These are phyloP conservation scores for Jaminaea rosea DNA, from an alignment of 1,284 basidiomycete species.

Conservation along the genomic window DNA sequence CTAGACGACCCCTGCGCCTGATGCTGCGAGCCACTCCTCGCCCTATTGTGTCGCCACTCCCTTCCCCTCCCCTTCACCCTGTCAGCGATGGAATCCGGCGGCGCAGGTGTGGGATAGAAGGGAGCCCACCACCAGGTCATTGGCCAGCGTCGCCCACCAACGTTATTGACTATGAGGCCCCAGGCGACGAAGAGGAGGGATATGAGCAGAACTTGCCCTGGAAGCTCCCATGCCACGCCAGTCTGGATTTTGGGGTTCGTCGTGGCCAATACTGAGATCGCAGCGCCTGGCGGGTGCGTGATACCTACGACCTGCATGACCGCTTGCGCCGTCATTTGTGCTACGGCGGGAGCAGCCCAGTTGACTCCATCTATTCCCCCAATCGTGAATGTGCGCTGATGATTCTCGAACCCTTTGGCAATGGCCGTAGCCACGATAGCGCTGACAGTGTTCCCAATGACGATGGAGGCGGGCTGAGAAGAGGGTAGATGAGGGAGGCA, in stretches of 20 bases:
- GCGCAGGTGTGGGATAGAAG: background rate
- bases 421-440: background rate
- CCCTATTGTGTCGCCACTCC: no score
- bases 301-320: background rate
- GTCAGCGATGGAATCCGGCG: background rate
- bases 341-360: background rate
- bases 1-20: no score
- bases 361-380: background rate
- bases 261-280: background rate
- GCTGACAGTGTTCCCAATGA: background rate
- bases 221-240: background rate
- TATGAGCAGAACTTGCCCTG: background rate
- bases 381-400: background rate
- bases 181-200: background rate
- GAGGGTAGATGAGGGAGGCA: background rate
- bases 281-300: background rate
- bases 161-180: background rate
- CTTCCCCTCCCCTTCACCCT: background rate
- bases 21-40: no score
- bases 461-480: background rate
- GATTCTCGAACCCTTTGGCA: background rate
- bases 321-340: background rate
- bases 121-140: background rate
- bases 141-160: background rate
- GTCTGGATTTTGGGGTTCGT: background rate